Percentiles rank a stretch among this genome's conserved stretches.
phyloP scores from a whole-genome alignment of 2,329 filamentous ascomycete genomes.

The Zymoseptoria tritici region DNA sequence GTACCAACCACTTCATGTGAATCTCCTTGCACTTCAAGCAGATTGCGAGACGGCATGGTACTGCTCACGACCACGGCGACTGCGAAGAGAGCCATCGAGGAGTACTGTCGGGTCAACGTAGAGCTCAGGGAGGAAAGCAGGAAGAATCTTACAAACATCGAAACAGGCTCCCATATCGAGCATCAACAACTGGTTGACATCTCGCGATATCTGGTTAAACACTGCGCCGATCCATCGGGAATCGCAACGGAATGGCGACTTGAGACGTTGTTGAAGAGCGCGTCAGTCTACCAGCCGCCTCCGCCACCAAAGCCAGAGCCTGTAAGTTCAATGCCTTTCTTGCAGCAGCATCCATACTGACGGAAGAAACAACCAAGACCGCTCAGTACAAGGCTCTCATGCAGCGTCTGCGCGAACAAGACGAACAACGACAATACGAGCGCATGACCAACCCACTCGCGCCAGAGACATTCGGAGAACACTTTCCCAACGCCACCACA shows the following conservation, averaged over 20 bases:
- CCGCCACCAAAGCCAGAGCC: conserved; percentile 70
- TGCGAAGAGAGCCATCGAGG: conserved; percentile 55
- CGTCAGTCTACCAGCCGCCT: conserved; percentile 69
- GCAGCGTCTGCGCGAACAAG: conserved; percentile 71
- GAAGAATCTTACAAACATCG: conserved; percentile 14
- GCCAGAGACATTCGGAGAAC: conserved; percentile 53
- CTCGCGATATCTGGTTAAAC: conserved; percentile 46
- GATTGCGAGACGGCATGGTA: conserved; percentile 50
- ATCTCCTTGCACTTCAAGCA: not conserved
- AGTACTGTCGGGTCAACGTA: conserved; percentile 14
- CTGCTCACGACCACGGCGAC: conserved; percentile 67
- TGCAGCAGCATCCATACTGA: conserved; percentile 4
- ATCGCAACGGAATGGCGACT: conserved; percentile 43
- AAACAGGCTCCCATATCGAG: conserved; percentile 60
- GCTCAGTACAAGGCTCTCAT: conserved; percentile 82
- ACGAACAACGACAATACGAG: conserved; percentile 75
- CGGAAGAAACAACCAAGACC: conserved; percentile 44
- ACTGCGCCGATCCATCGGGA: conserved; percentile 7
- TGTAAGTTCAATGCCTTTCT: conserved; percentile 41
- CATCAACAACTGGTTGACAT: conserved; percentile 62
- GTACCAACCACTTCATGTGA: not conserved
- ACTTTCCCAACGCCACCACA: conserved; percentile 50
- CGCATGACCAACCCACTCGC: conserved; percentile 63
- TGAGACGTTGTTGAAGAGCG: conserved; percentile 63
- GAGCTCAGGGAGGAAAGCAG: conserved; percentile 6